Base-by-base conservation (phyloP, 2,329 filamentous ascomycete species). In the Endocalyx cinctus region DNA sequence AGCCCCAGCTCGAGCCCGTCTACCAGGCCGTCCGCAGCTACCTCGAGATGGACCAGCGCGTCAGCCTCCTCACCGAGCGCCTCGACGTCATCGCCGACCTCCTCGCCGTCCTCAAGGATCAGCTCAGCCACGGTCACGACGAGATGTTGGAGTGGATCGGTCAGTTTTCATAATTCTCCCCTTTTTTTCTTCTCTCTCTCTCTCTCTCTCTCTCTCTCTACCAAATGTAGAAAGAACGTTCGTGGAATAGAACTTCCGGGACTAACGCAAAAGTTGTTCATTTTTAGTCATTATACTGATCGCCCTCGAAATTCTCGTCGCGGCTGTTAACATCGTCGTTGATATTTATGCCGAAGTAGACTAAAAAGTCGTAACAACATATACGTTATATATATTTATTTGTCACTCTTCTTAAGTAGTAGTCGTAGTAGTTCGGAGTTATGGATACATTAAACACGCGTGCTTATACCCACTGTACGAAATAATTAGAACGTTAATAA, bases 11-110 rank as follows among this genome's bases (percentile, higher is more conserved):
- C 6, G 92, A 98, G 54, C 92, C 92, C 5, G 84, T 98, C 17
- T 98, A 98, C 58, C 85, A 94, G 59, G 92, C 92, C 34, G 92
- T 97, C 27, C 74, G 92, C 37, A 92, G 84, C 57, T 98, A 98
- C 59, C 70, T 98, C 14, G 92, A 98, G 67, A 97, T 98, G 85
- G 92, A 97, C 60, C 92, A 97, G 68, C 73, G 92, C 36, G 90
- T 97, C 10, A 79, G 81, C 16, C 69, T 98, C 25, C 66, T 98
- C 54, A 97, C 87, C 10, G 90, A 97, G 59, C 72, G 92, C 35
- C 64, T 98, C 47, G 84, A 89, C 44, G 92, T 98, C 34, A 95
- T 97, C 67, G 87, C 86, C 15, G 92, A 97, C 66, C 62, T 97
- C 56, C 64, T 98, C 41, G 87, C 89, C 4, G 90, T 97, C 38